Percentiles rank a stretch among this genome's conserved stretches.
Evolutionary conservation across 805 yeast species (phyloP).

Genomic region (Aciculoconidium aculeatum): DNA sequence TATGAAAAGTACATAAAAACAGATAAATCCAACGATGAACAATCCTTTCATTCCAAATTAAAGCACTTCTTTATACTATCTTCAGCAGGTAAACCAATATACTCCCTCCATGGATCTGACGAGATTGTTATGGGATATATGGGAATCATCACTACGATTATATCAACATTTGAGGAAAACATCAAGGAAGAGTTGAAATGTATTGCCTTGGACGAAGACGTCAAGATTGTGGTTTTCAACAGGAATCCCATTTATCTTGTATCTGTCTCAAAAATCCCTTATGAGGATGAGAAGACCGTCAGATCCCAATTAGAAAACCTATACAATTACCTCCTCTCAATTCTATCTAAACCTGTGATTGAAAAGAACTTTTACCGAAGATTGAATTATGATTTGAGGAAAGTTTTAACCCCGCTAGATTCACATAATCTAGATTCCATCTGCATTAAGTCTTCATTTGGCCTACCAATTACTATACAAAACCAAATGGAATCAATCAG

Average conservation of each 20-base stretch:
- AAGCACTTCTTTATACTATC: slow-evolving; percentile 80
- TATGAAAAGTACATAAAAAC: slow-evolving; percentile 12
- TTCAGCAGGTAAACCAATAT: slow-evolving; percentile 84
- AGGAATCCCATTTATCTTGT: slow-evolving; percentile 68
- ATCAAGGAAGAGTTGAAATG: slow-evolving; percentile 37
- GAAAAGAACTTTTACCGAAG: slow-evolving; percentile 60
- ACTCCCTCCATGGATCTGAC: slow-evolving; percentile 70
- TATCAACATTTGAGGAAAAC: slow-evolving; percentile 57
- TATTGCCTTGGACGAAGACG: slow-evolving; percentile 46
- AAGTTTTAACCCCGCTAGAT: slow-evolving; percentile 70
- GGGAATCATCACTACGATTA: slow-evolving; percentile 76
- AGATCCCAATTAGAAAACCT: slow-evolving; percentile 59
- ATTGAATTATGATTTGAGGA: slow-evolving; percentile 77
- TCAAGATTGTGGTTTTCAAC: slow-evolving; percentile 52
- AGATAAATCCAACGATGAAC: slow-evolving; percentile 11
- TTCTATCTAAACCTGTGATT: slow-evolving; percentile 76
- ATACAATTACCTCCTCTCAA: slow-evolving; percentile 74
- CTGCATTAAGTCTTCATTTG: slow-evolving; percentile 31
- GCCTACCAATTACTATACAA: slow-evolving; percentile 13
- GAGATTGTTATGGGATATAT: slow-evolving; percentile 61
- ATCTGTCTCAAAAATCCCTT: slow-evolving; percentile 51
- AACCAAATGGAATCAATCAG: slow-evolving; percentile 8
- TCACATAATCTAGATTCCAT: slow-evolving; percentile 63
- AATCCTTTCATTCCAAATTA: slow-evolving; percentile 24
- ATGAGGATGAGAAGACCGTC: slow-evolving; percentile 33